Conservation (phyloP, 345 rosid genomes). For the Ceriops tagal region DNA sequence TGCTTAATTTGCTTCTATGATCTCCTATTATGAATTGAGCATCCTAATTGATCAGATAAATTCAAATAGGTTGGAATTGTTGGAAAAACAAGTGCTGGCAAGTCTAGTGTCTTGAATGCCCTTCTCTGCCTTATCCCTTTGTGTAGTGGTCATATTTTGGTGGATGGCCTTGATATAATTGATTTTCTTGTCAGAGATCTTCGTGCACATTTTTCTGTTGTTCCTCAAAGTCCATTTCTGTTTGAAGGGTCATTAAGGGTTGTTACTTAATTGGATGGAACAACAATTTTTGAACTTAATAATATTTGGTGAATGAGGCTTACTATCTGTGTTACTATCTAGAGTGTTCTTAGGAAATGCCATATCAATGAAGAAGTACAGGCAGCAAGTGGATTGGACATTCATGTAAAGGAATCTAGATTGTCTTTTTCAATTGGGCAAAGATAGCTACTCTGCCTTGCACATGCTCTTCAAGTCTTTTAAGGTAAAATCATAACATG, state of each 20-base stretch:
- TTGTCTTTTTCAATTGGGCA: slow-evolving; percentile 77
- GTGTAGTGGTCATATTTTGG: slow-evolving; percentile 57
- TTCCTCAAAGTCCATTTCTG: slow-evolving; percentile 87
- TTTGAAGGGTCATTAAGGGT: slow-evolving; percentile 87
- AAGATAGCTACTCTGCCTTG: slow-evolving; percentile 89
- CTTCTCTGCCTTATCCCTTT: slow-evolving; percentile 73
- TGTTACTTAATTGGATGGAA: neutral
- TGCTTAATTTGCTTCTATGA: slow-evolving; percentile 10
- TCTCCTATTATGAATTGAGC: neutral
- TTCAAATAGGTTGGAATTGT: slow-evolving; percentile 76
- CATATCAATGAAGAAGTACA: slow-evolving; percentile 77
- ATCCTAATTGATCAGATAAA: neutral
- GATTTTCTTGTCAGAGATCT: slow-evolving; percentile 72
- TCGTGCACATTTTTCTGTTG: slow-evolving; percentile 67
- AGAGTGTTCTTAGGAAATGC: slow-evolving; percentile 70
- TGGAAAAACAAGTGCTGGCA: slow-evolving; percentile 96
- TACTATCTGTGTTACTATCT: slow-evolving; percentile 28
- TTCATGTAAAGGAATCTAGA: slow-evolving; percentile 61
- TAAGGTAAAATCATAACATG: too few species aligned
- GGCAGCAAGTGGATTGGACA: slow-evolving; percentile 69
- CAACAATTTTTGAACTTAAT: neutral
- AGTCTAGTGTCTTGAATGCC: slow-evolving; percentile 82
- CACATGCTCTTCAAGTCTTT: slow-evolving; percentile 85
- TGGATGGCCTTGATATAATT: slow-evolving; percentile 63
- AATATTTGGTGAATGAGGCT: neutral